Conservation (phyloP, 345 rosid genomes). For the Murraya paniculata region DNA sequence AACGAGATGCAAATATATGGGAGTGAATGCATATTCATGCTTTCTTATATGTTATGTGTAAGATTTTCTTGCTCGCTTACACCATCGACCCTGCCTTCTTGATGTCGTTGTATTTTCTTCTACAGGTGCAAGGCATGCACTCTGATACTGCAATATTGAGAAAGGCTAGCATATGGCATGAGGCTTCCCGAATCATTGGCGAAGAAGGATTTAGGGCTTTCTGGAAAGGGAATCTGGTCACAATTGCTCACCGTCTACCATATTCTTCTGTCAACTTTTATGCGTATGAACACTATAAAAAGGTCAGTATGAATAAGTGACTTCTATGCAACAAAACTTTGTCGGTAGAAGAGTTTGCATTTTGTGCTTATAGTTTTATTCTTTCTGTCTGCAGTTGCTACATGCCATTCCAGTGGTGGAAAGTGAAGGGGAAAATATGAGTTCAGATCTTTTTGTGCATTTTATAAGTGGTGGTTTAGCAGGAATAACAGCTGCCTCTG, state of each 20-base stretch:
- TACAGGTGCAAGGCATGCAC: constrained; percentile 94
- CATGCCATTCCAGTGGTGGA: constrained; percentile 52
- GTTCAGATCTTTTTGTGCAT: constrained; percentile 61
- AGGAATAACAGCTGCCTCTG: constrained; percentile 96
- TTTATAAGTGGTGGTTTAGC: constrained; percentile 88
- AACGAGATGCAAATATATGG: not conserved
- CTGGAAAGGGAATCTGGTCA: constrained; percentile 96
- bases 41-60: not conserved
- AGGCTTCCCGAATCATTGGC: constrained; percentile 69
- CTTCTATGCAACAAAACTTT: not conserved
- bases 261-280: constrained; percentile 92
- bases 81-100: constrained; percentile 7
- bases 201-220: constrained; percentile 95
- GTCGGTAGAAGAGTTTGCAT: not conserved
- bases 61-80: not conserved
- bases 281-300: constrained; percentile 81
- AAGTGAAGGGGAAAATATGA: constrained; percentile 39
- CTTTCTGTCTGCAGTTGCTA: constrained; percentile 48
- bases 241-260: constrained; percentile 90
- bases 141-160: constrained; percentile 57
- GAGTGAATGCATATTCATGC: not conserved
- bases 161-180: constrained; percentile 74
- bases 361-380: not conserved
- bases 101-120: not conserved
- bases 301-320: constrained; percentile 34